Percentiles rank a stretch among this genome's conserved stretches.
phyloP scores from a whole-genome alignment of 2,329 filamentous ascomycete genomes.

The Colletotrichum musicola region DNA sequence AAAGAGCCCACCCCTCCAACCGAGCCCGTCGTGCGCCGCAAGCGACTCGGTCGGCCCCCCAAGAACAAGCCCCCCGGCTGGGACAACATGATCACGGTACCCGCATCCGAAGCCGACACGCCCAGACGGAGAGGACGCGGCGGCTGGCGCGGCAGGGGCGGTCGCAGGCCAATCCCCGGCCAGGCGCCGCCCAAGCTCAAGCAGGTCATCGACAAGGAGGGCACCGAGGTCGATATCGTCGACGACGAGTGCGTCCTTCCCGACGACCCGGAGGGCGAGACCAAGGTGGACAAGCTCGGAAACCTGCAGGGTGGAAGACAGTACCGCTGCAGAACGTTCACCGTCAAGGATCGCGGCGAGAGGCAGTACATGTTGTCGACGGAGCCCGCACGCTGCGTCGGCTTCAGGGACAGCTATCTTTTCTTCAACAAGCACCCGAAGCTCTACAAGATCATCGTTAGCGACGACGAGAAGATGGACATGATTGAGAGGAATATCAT shows the following conservation, averaged over 20 bases:
- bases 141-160: conserved; percentile 78
- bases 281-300: conserved; percentile 92
- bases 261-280: conserved; percentile 88
- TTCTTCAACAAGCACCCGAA: conserved; percentile 99
- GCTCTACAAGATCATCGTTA: conserved; percentile 97
- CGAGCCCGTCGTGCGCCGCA: conserved; percentile 74
- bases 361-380: conserved; percentile 98
- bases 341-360: conserved; percentile 84
- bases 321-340: conserved; percentile 96
- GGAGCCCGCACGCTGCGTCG: conserved; percentile 94
- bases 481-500: conserved; percentile 96
- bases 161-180: conserved; percentile 75
- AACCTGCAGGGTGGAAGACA: conserved; percentile 86
- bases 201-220: conserved; percentile 92
- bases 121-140: conserved; percentile 75
- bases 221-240: conserved; percentile 89
- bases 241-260: conserved; percentile 93
- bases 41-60: conserved; percentile 85
- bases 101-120: conserved; percentile 67
- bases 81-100: conserved; percentile 72
- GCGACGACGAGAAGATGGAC: conserved; percentile 96
- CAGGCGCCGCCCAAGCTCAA: conserved; percentile 82
- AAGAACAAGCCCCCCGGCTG: conserved; percentile 88
- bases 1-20: conserved; percentile 69
- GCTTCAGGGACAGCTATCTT: conserved; percentile 97